Evolutionary conservation across 2,329 filamentous ascomycete species (phyloP).

Genomic region (Cercospora sp.): DNA sequence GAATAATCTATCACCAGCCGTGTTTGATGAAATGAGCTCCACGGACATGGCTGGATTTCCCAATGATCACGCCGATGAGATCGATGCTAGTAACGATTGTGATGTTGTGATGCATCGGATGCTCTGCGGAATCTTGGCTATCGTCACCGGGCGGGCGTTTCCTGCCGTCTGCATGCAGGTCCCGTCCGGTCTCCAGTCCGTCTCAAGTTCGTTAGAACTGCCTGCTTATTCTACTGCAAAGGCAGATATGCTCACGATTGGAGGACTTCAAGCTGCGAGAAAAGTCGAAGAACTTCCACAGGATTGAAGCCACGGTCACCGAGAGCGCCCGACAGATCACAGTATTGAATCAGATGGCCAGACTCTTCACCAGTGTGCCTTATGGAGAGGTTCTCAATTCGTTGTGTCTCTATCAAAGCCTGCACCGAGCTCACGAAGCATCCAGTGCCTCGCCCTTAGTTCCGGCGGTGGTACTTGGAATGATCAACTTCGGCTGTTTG

Average conservation of each 20-base stretch:
- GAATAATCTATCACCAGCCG: constrained; percentile 1
- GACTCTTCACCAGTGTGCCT: background rate
- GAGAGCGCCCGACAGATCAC: background rate
- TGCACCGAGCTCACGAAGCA: background rate
- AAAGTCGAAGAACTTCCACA: background rate
- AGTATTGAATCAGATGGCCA: too few relatives aligned
- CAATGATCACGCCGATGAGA: background rate
- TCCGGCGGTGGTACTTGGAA: background rate
- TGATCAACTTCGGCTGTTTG: constrained; percentile 16
- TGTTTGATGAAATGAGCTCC: background rate
- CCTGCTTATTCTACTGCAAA: background rate
- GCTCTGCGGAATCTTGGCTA: constrained; percentile 8
- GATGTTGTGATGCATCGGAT: constrained; percentile 7
- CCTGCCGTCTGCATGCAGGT: constrained; percentile 3
- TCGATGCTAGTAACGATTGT: constrained; percentile 1
- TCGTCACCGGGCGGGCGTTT: background rate
- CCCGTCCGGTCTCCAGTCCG: background rate
- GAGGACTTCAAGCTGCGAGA: background rate
- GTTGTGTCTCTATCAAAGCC: background rate
- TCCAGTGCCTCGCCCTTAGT: background rate
- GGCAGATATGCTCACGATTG: background rate
- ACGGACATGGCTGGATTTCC: background rate
- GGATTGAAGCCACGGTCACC: background rate
- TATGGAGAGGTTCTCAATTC: background rate
- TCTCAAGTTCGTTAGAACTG: background rate